Base-by-base conservation (phyloP, 805 yeast genomes). In the Saturnispora zaruensis region DNA sequence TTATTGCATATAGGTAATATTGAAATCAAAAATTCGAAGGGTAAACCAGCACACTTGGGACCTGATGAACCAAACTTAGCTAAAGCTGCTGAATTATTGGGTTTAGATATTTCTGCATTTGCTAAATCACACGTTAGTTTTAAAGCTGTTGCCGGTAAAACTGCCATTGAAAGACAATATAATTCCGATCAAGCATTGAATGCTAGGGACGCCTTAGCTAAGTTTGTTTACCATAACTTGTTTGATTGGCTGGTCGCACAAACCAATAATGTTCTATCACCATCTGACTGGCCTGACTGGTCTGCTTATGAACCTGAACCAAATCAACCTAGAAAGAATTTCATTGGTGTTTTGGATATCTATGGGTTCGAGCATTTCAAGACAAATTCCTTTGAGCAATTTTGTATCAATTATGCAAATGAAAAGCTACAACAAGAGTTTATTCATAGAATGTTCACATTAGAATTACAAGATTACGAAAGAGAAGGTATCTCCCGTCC, bases 301-400 rank as follows among this genome's bases (percentile, higher is more conserved):
- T 46, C 54, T 7, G 44, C 53, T 4, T 48, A 48, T 42, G 41
- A 48, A 20, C 50, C 50, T 25, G 38, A 26, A 20, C 30, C 24
- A 25, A 48, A 48, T 34, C 30, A 48, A 36, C 50, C 50, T 42
- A 48, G 50, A 37, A 70, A 76, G 46, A 77, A 87, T 3, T 93
- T 91, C 60, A 91, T 91, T 61, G 99, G 99, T 66, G 98, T 91
- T 28, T 76, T 91, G 59, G 99, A 91, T 82, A 91, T 91, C 59
- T 91, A 91, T 63, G 99, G 99, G 23, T 91, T 91, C 66, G 99
- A 91, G 68, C 97, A 91, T 68, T 91, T 91, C 65, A 90, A 87
- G 57, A 82, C 79, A 60, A 91, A 91, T 69, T 89, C 96, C 7
- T 91, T 91, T 62, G 99, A 91, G 69, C 99, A 91, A 68, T 91